Percentiles rank a stretch among this genome's conserved stretches.
Conservation (phyloP, 202 grass and related monocot species). For the Saccharum hybrid region DNA sequence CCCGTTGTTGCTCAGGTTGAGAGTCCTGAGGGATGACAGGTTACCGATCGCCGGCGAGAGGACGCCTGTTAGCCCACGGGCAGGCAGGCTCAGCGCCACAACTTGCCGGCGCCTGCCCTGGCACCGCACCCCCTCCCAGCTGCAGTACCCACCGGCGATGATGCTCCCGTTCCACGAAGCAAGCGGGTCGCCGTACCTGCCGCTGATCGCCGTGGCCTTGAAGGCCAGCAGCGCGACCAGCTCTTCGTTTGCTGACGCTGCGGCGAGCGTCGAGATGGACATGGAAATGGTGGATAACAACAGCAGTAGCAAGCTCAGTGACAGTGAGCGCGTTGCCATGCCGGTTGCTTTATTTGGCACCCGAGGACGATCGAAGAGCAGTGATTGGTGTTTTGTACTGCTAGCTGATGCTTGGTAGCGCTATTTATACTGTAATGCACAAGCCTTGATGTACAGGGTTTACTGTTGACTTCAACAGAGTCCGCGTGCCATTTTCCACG, state of each 20-base stretch:
- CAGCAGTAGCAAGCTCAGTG: not conserved
- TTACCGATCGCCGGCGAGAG: constrained; percentile 41
- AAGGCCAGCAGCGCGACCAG: too few species aligned
- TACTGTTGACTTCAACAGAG: too few species aligned
- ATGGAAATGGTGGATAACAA: not conserved
- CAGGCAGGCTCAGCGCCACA: constrained; percentile 24
- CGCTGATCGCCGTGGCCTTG: too few species aligned
- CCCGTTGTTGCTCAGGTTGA: constrained; percentile 42
- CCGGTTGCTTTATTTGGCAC: not conserved
- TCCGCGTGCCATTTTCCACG: too few species aligned
- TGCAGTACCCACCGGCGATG: too few species aligned
- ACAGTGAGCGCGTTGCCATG: not conserved
- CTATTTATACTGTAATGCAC: too few species aligned
- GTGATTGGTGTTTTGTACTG: too few species aligned
- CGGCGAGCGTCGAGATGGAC: not conserved
- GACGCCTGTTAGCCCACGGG: not conserved
- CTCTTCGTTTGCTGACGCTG: not conserved
- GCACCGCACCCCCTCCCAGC: constrained; percentile 32
- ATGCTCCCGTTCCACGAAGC: too few species aligned
- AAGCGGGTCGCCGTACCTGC: too few species aligned
- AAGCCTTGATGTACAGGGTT: too few species aligned
- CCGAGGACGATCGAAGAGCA: too few species aligned
- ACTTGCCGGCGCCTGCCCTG: not conserved
- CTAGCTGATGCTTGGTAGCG: too few species aligned
- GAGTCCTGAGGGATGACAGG: constrained; percentile 35